Conservation (phyloP, 1,284 basidiomycete species). For the Takashimella tepidaria region DNA sequence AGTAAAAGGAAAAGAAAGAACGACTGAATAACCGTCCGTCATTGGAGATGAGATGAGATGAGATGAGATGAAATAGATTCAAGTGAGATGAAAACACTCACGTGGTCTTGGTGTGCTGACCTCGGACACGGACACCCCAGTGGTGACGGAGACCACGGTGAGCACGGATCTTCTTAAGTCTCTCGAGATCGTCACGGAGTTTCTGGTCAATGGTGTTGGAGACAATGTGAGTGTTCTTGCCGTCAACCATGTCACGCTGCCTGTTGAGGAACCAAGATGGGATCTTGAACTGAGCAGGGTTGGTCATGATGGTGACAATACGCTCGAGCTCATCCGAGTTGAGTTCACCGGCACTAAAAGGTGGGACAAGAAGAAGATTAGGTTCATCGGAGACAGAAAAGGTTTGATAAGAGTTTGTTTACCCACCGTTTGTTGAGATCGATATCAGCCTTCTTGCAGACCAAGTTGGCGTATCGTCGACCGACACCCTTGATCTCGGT, state of each 20-base stretch:
- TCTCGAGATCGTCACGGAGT: conserved; percentile 96
- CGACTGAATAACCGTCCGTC: not conserved
- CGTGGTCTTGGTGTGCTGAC: conserved; percentile 99
- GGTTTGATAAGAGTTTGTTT: conserved; percentile 26
- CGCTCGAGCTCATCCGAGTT: conserved; percentile 98
- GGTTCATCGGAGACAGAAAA: not conserved
- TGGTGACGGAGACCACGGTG: conserved; percentile 98
- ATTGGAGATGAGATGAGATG: not conserved
- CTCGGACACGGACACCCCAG: conserved; percentile 92
- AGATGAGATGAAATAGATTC: not conserved
- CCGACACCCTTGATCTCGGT: conserved; percentile 99
- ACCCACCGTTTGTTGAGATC: conserved; percentile 97
- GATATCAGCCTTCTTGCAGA: conserved; percentile 99
- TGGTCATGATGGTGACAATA: conserved; percentile 98
- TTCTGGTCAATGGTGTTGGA: conserved; percentile 99
- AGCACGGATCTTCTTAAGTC: conserved; percentile 98
- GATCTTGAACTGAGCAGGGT: conserved; percentile 99
- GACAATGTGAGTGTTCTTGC: conserved; percentile 93
- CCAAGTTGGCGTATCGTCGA: conserved; percentile 95
- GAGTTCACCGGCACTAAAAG: conserved; percentile 70
- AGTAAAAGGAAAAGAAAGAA: not conserved
- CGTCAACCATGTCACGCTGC: conserved; percentile 96
- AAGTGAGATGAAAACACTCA: conserved; percentile 18
- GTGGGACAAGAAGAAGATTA: not conserved
- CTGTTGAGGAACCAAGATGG: conserved; percentile 98